Base-by-base conservation (phyloP, 75 land plant genomes). In the Cryptomeria japonica region DNA sequence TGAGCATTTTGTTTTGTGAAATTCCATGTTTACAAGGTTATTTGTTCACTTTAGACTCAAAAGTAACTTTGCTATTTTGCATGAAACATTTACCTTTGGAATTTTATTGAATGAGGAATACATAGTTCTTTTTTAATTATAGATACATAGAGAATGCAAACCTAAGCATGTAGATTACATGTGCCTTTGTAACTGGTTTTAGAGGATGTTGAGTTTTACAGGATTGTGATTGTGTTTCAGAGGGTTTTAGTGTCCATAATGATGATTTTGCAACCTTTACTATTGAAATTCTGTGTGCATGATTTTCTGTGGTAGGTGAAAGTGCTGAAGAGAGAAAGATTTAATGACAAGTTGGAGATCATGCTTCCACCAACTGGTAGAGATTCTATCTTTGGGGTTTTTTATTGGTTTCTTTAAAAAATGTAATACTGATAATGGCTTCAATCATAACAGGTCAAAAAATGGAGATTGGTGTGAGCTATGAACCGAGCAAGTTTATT, bases 401-500 rank as follows among this genome's bases (percentile, higher is more conserved):
- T 55, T 53, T 47, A 51, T 53, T 34, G 38, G 5, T 53, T 84
- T 51, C 16, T 19, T 36, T 55, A 15, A 53, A 25, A 16, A 14
- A 10, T 44, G 31, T 36, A 55, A 84, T 55, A 22, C 41, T 79
- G n/a, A 36, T 42, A 22, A 37, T 47, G 39, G 51, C 19, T 87
- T n/a, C 41, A 87, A 19, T 32, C 70, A 64, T 14, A 39, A 79
- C 96, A 95, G 99, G 98, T 87, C 99, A 97, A 83, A 91, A 61
- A 86, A 91, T 88, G 68, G 98, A 96, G 90, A 68, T 96, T 5
- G 92, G 90, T 49, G 94, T 97, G 39, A 86, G 28, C 53, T 97
- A 92, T 86, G 93, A 91, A 3, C 89, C 93, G 14, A 88, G 47
- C 80, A 87, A 88, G 38, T 79, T 58, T 82, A 51, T 83, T 28